These are phyloP conservation scores for Taphrina deformans DNA, from an alignment of 1,139 yeast species.

Conservation along the genomic window DNA sequence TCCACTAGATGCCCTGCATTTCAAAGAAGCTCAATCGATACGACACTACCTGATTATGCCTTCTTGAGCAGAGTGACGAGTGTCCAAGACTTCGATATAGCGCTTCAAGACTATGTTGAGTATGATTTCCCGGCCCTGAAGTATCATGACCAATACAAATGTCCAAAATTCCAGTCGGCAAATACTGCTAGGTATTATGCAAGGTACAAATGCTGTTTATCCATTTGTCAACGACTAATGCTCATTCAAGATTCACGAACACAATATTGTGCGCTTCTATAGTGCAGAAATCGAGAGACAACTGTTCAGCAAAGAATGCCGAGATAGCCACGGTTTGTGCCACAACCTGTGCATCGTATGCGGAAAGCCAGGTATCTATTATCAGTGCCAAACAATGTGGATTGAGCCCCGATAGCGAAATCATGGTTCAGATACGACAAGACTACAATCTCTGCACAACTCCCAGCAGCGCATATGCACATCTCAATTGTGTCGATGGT, in stretches of 20 bases:
- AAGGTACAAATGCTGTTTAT: conserved; percentile 1
- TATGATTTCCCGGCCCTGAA: neutral
- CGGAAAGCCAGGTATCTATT: conserved; percentile 9
- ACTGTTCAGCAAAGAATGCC: conserved; percentile 3
- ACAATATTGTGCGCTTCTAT: conserved; percentile 33
- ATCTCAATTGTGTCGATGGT: conserved; percentile 26
- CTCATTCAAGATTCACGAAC: conserved; percentile 15
- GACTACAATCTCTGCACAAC: conserved; percentile 31
- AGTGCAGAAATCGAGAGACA: conserved; percentile 18
- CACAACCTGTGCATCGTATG: conserved; percentile 28
- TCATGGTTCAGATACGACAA: conserved; percentile 8
- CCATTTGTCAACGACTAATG: neutral
- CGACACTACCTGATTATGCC: neutral
- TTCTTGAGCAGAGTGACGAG: neutral
- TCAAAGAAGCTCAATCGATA: neutral
- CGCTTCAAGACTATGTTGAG: neutral
- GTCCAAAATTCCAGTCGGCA: neutral
- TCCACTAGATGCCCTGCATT: neutral
- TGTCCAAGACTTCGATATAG: conserved; percentile 3
- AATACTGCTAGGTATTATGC: neutral
- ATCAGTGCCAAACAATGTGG: conserved; percentile 11
- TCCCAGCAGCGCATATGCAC: conserved; percentile 23
- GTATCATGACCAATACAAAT: neutral
- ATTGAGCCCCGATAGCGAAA: neutral
- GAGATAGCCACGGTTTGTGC: conserved; percentile 30